These are phyloP conservation scores for Oxalis stricta DNA, from an alignment of 441 rosid genomes.

Conservation along the genomic window DNA sequence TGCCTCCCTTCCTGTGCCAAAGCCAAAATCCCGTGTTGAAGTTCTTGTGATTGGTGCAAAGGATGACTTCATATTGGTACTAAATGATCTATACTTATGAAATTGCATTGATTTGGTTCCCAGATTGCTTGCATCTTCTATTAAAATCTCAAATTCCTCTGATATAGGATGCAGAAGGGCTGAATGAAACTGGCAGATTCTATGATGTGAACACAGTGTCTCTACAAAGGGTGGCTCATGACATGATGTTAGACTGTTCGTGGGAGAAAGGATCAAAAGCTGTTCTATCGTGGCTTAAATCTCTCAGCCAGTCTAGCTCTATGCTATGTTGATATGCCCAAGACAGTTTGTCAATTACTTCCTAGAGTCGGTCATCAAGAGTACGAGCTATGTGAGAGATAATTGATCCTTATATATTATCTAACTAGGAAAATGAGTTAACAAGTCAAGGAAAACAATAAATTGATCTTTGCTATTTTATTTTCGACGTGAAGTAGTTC, in stretches of 20 bases:
- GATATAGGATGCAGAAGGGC: slow-evolving; percentile 48
- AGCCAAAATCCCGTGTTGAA: slow-evolving; percentile 26
- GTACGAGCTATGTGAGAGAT: too few relatives aligned
- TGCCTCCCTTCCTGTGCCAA: slow-evolving; percentile 72
- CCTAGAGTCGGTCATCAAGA: too few relatives aligned
- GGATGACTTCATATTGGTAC: slow-evolving; percentile 85
- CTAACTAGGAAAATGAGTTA: too few relatives aligned
- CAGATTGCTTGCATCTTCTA: not conserved
- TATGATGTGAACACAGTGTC: slow-evolving; percentile 42
- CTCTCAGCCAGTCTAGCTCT: slow-evolving; percentile 2
- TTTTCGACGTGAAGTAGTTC: too few relatives aligned
- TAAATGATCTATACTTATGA: not conserved
- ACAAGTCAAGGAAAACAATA: too few relatives aligned
- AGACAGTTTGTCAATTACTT: too few relatives aligned
- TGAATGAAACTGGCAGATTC: slow-evolving; percentile 52
- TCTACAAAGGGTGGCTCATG: slow-evolving; percentile 68
- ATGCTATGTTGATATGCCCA: too few relatives aligned
- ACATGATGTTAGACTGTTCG: slow-evolving; percentile 75
- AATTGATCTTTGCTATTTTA: too few relatives aligned
- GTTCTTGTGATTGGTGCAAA: slow-evolving; percentile 67
- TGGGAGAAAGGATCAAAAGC: slow-evolving; percentile 63
- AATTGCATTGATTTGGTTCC: not conserved
- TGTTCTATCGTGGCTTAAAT: slow-evolving; percentile 42
- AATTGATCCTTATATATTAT: too few relatives aligned
- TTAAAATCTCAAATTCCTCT: not conserved